These are phyloP conservation scores for Cytospora paraplurivora DNA, from an alignment of 2,329 filamentous ascomycete species.

Conservation along the genomic window DNA sequence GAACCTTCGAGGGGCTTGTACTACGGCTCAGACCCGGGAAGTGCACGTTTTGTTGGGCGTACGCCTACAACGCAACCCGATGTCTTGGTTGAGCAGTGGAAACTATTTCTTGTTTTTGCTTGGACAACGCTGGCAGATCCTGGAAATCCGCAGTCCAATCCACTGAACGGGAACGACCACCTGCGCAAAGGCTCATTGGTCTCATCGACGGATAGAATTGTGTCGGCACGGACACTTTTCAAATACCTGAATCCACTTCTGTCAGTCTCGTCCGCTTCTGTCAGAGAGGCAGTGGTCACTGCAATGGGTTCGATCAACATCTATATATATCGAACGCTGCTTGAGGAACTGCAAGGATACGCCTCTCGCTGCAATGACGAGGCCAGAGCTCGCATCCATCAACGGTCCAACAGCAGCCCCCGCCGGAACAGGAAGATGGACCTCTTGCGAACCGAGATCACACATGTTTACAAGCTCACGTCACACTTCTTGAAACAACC, in stretches of 20 bases:
- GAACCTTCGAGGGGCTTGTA: constrained; percentile 69
- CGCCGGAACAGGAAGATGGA: constrained; percentile 83
- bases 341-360: constrained; percentile 87
- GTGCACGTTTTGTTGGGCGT: constrained; percentile 52
- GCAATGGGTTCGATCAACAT: constrained; percentile 94
- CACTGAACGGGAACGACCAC: constrained; percentile 67
- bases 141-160: constrained; percentile 63
- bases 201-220: constrained; percentile 72
- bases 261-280: constrained; percentile 74
- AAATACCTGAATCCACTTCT: constrained; percentile 88
- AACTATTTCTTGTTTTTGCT: constrained; percentile 93
- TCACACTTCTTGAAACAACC: constrained; percentile 82
- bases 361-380: constrained; percentile 87
- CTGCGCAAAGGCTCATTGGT: constrained; percentile 77
- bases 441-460: constrained; percentile 87
- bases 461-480: constrained; percentile 92
- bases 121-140: constrained; percentile 92
- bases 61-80: constrained; percentile 76
- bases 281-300: constrained; percentile 86
- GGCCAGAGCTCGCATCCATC: constrained; percentile 82
- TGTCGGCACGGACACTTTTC: constrained; percentile 86
- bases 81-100: constrained; percentile 95
- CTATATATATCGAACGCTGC: constrained; percentile 85
- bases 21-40: constrained; percentile 62
- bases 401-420: constrained; percentile 80